Conservation (phyloP, 2,329 filamentous ascomycete species). For the Neofusicoccum laricinum region DNA sequence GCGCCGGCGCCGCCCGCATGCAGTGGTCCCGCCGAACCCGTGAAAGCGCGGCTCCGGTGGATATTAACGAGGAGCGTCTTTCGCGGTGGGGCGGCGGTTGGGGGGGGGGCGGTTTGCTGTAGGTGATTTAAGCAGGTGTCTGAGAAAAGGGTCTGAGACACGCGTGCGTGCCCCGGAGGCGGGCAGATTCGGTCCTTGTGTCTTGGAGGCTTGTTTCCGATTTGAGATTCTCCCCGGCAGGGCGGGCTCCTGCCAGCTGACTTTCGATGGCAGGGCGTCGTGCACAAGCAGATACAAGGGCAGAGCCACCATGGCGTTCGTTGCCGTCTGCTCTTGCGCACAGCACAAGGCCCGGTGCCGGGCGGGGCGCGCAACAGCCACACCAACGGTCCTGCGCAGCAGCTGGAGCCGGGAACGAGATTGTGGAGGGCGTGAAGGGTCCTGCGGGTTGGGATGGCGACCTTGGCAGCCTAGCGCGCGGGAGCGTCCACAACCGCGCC, state of each 20-base stretch:
- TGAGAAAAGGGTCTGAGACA: conserved; percentile 11
- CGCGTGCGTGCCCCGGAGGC: neutral
- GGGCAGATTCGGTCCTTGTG: neutral
- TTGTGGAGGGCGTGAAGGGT: neutral
- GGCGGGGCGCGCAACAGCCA: neutral
- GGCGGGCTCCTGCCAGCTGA: neutral
- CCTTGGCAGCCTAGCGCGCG: conserved; percentile 4
- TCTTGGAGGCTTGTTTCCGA: neutral
- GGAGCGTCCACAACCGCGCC: neutral
- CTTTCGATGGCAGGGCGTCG: neutral
- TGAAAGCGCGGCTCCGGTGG: neutral
- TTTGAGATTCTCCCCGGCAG: neutral
- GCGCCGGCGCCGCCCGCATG: neutral
- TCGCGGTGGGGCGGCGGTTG: neutral
- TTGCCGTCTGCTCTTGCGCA: neutral
- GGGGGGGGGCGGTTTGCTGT: neutral
- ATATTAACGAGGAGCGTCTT: neutral
- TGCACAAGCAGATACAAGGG: neutral
- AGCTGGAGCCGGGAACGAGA: neutral
- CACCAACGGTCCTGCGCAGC: neutral
- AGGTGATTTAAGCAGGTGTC: neutral
- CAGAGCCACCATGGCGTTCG: neutral
- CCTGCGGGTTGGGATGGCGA: neutral
- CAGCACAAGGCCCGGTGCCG: no score
- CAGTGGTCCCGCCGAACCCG: neutral